phyloP scores from a whole-genome alignment of 2,329 filamentous ascomycete species.

The Fusarium palustre region DNA sequence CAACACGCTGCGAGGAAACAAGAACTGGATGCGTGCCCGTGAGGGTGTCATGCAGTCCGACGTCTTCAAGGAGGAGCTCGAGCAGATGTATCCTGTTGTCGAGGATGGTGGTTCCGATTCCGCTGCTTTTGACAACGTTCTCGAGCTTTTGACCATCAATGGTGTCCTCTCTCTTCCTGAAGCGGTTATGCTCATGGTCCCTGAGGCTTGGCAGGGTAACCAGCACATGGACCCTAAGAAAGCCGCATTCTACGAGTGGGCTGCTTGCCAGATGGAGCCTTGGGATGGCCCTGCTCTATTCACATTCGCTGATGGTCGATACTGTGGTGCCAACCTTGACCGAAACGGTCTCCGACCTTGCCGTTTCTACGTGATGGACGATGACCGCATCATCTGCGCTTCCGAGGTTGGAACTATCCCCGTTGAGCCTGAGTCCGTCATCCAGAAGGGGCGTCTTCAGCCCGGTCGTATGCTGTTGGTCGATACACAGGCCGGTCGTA shows the following conservation, averaged over 20 bases:
- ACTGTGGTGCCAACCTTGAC: constrained; percentile 96
- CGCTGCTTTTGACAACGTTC: constrained; percentile 95
- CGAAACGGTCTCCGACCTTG: constrained; percentile 95
- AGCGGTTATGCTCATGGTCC: constrained; percentile 98
- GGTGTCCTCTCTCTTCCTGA: constrained; percentile 94
- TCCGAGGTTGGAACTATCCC: constrained; percentile 95
- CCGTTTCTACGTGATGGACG: constrained; percentile 96
- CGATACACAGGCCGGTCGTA: constrained; percentile 87
- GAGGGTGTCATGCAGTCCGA: constrained; percentile 95
- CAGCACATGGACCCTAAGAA: constrained; percentile 92
- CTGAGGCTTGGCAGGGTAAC: constrained; percentile 98
- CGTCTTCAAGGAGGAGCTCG: constrained; percentile 91
- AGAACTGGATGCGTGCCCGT: constrained; percentile 99
- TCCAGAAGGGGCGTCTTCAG: constrained; percentile 93
- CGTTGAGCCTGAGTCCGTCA: constrained; percentile 88
- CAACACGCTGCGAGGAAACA: constrained; percentile 96
- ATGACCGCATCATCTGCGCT: constrained; percentile 96
- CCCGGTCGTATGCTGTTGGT: constrained; percentile 97
- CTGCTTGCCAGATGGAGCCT: constrained; percentile 97
- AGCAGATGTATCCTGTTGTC: constrained; percentile 91
- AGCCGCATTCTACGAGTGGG: constrained; percentile 98
- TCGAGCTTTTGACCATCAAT: constrained; percentile 94
- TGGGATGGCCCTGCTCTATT: constrained; percentile 98
- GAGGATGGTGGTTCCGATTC: constrained; percentile 98
- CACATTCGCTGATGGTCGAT: constrained; percentile 95